Evolutionary conservation across 768 basidiomycete genomes (phyloP), one percentile per base, ranked within the genome.

Genomic region (Lactarius quietus): DNA sequence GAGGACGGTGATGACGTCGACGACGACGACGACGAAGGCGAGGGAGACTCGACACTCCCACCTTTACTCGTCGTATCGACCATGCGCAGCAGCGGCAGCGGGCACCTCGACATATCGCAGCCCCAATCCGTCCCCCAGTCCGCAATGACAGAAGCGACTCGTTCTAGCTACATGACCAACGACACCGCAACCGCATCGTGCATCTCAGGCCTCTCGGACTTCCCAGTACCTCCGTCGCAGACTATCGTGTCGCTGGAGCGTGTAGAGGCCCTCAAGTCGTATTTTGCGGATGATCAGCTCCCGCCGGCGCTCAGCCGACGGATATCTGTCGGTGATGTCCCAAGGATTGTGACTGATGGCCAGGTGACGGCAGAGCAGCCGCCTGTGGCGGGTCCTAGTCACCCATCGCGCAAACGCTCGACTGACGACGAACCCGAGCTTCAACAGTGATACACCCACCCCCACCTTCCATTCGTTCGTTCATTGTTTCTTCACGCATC

Each of bases 181-280:
- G 81, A 80, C 2, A 87, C 87, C 0, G 77, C 74, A 41, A 67
- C 64, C 33, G 29, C 76, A 12, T 90, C 89, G 1, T 80, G 81
- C 35, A 90, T 91, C 79, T 90, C 89, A 1, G 80, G 80, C 10
- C 79, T 90, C 17, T 89, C 87, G 5, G 89, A 90, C 70, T 91
- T 91, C 72, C 89, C 89, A 1, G 75, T 75, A 10, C 89, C 89
- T 3, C 89, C 89, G 0, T 64, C 64, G 3, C 70, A 73, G n/a
- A 59, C 70, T 57, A 35, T 57, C 36, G 67, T 62, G 6, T 57
- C 63, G 12, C 61, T 64, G 1, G 68, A 61, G 31, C 67, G 57
- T 2, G 60, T 59, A 2, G 38, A 57, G 41, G 3, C 63, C 18
- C 52, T 68, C 35, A 59, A 65, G 12, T 67, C 62, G 12, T 69